Conservation (phyloP, 257 asterid genomes). For the Nemophila menziesii region DNA sequence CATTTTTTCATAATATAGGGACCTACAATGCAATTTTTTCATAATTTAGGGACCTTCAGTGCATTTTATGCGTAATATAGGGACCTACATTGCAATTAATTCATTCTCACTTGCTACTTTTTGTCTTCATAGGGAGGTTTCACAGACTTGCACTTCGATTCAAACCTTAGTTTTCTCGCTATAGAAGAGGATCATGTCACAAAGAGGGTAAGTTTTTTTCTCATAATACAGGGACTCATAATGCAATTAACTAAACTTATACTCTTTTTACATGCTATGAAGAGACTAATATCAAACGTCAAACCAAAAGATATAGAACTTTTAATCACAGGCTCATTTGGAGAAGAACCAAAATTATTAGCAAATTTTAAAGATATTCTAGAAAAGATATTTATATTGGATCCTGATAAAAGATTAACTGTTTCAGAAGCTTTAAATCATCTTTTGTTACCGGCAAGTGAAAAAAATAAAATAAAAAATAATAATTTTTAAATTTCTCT, state of each 20-base stretch:
- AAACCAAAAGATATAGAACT: constrained; percentile 91
- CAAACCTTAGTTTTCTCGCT: constrained; percentile 81
- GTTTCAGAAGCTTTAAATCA: constrained; percentile 96
- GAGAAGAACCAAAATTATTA: constrained; percentile 90
- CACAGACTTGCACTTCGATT: constrained; percentile 80
- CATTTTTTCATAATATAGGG: too few relatives aligned
- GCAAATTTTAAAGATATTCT: constrained; percentile 85
- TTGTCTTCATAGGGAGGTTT: constrained; percentile 63
- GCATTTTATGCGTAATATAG: too few relatives aligned
- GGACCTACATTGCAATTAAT: too few relatives aligned
- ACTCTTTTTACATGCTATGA: constrained; percentile 50
- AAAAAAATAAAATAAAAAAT: too few relatives aligned
- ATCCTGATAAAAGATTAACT: constrained; percentile 90
- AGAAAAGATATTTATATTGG: constrained; percentile 81
- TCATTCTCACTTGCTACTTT: background rate
- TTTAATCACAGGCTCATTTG: constrained; percentile 65
- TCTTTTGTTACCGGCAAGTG: constrained; percentile 99
- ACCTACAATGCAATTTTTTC: too few relatives aligned
- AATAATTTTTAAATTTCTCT: too few relatives aligned
- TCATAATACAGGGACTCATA: background rate
- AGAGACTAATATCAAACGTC: constrained; percentile 63
- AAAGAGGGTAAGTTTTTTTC: constrained; percentile 79
- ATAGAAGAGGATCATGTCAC: constrained; percentile 93
- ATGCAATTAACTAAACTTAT: constrained; percentile 7
- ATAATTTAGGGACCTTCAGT: too few relatives aligned